Percentiles rank a stretch among this genome's conserved stretches.
These are phyloP conservation scores for Solanum rostratum DNA, from an alignment of 257 asterid species.

Conservation along the genomic window DNA sequence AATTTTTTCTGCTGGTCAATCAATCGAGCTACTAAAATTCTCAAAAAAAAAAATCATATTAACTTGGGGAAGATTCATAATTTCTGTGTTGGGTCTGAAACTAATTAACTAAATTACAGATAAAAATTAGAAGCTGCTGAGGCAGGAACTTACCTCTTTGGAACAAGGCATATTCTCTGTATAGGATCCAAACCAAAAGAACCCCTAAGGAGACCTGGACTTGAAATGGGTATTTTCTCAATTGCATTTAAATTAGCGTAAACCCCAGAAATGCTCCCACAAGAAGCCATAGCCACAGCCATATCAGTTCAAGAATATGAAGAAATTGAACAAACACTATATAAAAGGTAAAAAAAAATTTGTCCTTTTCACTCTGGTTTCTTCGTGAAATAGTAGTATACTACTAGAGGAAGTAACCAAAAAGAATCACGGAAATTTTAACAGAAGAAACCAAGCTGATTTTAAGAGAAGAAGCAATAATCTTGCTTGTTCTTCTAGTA, in stretches of 20 bases:
- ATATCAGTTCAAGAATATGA: constrained; percentile 12
- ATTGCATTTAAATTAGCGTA: constrained; percentile 30
- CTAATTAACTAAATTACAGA: constrained; percentile 1
- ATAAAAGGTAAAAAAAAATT: not conserved
- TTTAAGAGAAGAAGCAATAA: constrained; percentile 10
- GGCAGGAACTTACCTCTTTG: constrained; percentile 27
- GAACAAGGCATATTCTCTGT: constrained; percentile 32
- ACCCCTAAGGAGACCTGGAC: constrained; percentile 28
- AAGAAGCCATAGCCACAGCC: constrained; percentile 85
- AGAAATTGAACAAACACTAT: not conserved
- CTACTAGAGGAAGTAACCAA: constrained; percentile 7
- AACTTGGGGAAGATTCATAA: not conserved
- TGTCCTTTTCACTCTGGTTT: not conserved
- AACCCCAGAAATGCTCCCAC: constrained; percentile 38
- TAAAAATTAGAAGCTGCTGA: not conserved
- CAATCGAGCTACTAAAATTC: not conserved
- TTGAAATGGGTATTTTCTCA: constrained; percentile 41
- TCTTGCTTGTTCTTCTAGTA: constrained; percentile 15
- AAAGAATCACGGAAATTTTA: constrained; percentile 16
- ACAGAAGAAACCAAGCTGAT: constrained; percentile 10
- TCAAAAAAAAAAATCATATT: not conserved
- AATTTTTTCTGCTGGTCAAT: not conserved
- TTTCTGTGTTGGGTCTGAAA: too few species aligned
- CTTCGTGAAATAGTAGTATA: constrained; percentile 6
- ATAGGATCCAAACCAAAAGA: constrained; percentile 45